Conservation (phyloP, 768 basidiomycete species). For the Boletus sp. region DNA sequence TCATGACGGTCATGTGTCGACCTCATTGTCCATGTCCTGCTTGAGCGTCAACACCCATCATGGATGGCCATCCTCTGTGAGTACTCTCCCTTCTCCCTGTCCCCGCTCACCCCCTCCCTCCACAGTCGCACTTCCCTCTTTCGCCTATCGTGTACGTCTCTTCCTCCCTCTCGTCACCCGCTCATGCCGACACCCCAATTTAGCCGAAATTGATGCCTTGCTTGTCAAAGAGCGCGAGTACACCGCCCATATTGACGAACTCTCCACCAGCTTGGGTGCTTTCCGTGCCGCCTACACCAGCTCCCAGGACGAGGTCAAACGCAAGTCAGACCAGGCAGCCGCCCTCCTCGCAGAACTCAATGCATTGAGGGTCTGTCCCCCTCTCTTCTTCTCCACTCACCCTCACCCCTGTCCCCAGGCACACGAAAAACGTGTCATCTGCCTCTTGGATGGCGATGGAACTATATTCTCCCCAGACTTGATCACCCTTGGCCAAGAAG, state of each 20-base stretch:
- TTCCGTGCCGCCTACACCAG: slow-evolving; percentile 28
- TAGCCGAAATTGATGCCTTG: slow-evolving; percentile 30
- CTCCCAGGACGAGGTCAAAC: slow-evolving; percentile 20
- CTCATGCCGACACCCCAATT: background rate
- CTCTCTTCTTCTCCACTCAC: background rate
- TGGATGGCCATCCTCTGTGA: slow-evolving; percentile 21
- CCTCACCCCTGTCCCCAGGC: slow-evolving; percentile 6
- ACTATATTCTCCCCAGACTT: slow-evolving; percentile 55
- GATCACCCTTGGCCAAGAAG: slow-evolving; percentile 51
- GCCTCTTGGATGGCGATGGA: slow-evolving; percentile 63
- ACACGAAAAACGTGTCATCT: slow-evolving; percentile 36
- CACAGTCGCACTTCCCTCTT: slow-evolving; percentile 4
- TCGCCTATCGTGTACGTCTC: slow-evolving; percentile 8
- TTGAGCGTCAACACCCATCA: background rate
- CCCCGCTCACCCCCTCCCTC: background rate
- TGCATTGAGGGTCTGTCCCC: slow-evolving; percentile 22
- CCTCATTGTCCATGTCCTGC: slow-evolving; percentile 1
- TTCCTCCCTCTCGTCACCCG: background rate
- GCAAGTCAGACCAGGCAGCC: slow-evolving; percentile 9
- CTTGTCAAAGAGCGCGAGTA: slow-evolving; percentile 25
- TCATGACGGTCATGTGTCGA: too few species aligned
- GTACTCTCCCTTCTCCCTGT: background rate
- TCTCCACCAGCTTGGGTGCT: slow-evolving; percentile 22
- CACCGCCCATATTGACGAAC: slow-evolving; percentile 16
- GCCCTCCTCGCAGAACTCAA: slow-evolving; percentile 26